Evolutionary conservation across 176 grass and related monocot species (phyloP), one percentile per base, ranked within the genome.

Genomic region (Triticum dicoccoides): DNA sequence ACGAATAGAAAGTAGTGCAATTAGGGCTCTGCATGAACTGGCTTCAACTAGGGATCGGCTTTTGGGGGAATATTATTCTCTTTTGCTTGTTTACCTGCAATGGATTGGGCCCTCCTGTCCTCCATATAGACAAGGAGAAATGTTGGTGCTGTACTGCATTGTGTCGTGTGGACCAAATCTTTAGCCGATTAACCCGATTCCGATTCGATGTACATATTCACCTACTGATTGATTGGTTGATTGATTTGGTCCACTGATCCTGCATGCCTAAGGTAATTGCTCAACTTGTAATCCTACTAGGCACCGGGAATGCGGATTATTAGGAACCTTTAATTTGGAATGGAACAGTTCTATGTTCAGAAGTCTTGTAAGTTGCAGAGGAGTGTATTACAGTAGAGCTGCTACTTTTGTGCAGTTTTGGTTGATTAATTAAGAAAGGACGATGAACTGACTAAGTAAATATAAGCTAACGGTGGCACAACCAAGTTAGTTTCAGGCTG

Each of bases 21-120:
- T 39, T 79, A 79, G 76, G 32, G 58, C 73, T 52, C 67, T 86
- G 29, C 70, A 24, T 76, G 88, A 70, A 81, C 81, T 91, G 89
- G 85, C 89, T 80, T 87, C 85, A 87, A 84, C 85, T 84, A 76
- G 78, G 59, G 38, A 82, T 65, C 49, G 8, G 33, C 41, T 41
- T 66, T 66, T 39, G 11, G 45, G 35, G 9, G 54, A 65, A 84
- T 76, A 84, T 76, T 65, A 81, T 81, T 79, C 85, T 38, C n/a
- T 88, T 7, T 18, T 69, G 62, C 27, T 81, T 64, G 49, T 88
- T 91, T 81, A 81, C 17, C 68, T 45, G 70, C 5, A 2, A 44
- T 73, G n/a, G 69, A 81, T 91, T 80, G 69, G n/a, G 59, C 42
- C 69, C 49, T 52, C 49, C 49, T 52, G 58, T 69, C 61, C 27